A percentile compares a stretch with the other conserved stretches of the same genome.
phyloP scores from a whole-genome alignment of 73 alveolate genomes.

The Stentor coeruleus region DNA sequence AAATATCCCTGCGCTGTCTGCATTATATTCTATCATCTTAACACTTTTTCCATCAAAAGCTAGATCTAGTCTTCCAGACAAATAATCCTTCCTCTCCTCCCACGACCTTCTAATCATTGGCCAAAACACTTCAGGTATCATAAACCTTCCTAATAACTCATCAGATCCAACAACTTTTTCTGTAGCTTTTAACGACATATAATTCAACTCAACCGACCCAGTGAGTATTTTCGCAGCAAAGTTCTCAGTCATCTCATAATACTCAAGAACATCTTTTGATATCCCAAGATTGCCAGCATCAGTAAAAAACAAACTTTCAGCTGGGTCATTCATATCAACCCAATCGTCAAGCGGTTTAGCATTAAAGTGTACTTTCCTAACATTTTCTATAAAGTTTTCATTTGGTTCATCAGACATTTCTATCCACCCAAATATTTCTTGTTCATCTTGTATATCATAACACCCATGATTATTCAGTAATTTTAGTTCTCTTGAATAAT shows the following conservation, averaged over 20 bases:
- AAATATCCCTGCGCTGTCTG: conserved; percentile 1
- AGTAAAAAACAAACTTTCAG: background rate
- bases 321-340: background rate
- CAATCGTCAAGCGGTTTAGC: background rate
- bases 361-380: background rate
- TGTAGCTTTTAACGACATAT: background rate
- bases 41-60: background rate
- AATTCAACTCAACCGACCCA: background rate
- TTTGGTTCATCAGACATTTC: background rate
- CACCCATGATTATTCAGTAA: background rate
- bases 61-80: background rate
- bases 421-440: background rate
- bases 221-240: background rate
- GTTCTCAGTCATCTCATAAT: background rate
- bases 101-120: background rate
- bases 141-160: background rate
- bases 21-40: background rate
- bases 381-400: background rate
- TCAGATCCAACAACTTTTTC: background rate
- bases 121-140: background rate
- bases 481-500: background rate
- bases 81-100: background rate
- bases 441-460: background rate
- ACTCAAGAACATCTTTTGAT: background rate
- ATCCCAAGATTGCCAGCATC: background rate